Conservation (phyloP, 768 basidiomycete species). For the Harrya chromipes region DNA sequence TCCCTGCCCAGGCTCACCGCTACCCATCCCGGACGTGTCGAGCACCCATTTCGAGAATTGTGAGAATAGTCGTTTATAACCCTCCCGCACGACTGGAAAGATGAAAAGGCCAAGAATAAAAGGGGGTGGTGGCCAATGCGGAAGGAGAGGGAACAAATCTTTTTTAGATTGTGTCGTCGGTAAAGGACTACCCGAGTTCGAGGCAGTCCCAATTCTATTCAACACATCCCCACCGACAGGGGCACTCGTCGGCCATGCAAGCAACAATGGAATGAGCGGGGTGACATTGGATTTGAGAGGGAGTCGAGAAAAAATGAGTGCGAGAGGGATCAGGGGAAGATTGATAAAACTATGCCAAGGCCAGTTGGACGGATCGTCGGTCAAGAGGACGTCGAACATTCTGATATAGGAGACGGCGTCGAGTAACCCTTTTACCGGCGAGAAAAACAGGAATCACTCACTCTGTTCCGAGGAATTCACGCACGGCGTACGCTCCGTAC, state of each 20-base stretch:
- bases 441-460: slow-evolving; percentile 27
- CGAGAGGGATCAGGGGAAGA: slow-evolving; percentile 67
- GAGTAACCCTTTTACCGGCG: background rate
- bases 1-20: slow-evolving; percentile 12
- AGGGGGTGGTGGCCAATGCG: slow-evolving; percentile 59
- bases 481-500: slow-evolving; percentile 72
- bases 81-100: slow-evolving; percentile 44
- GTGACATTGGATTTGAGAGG: slow-evolving; percentile 32
- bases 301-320: slow-evolving; percentile 62
- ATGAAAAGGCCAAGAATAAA: slow-evolving; percentile 52
- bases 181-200: background rate
- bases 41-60: slow-evolving; percentile 44
- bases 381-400: slow-evolving; percentile 62
- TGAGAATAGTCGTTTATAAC: slow-evolving; percentile 43
- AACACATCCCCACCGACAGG: slow-evolving; percentile 15
- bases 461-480: slow-evolving; percentile 69
- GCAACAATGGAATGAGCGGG: slow-evolving; percentile 21
- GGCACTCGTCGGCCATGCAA: slow-evolving; percentile 30
- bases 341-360: slow-evolving; percentile 74
- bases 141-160: slow-evolving; percentile 29
- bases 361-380: slow-evolving; percentile 71
- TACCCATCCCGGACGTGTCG: slow-evolving; percentile 25
- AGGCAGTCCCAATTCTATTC: background rate
- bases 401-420: slow-evolving; percentile 24
- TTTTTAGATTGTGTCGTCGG: background rate